phyloP scores from a whole-genome alignment of 192 early-diverging fungal genomes.

The Mortierella claussenii region DNA sequence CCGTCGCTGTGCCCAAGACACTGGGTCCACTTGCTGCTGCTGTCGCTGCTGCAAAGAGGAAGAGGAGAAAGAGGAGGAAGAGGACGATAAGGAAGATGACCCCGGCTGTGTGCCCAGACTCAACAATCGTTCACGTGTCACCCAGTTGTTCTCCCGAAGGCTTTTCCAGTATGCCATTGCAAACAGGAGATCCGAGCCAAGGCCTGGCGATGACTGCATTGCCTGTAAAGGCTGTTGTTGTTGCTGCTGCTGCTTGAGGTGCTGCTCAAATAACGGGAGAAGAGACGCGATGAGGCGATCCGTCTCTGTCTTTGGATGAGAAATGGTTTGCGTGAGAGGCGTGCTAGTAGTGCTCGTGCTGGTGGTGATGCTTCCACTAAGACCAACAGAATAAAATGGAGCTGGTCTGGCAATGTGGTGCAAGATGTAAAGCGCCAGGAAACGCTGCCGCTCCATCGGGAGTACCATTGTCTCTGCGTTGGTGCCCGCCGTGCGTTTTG shows the following conservation, averaged over 20 bases:
- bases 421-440: conserved; percentile 33
- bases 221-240: no score
- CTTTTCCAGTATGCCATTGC: conserved; percentile 25
- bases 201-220: background rate
- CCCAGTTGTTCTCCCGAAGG: conserved; percentile 31
- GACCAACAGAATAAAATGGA: no score
- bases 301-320: conserved; percentile 26
- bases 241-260: background rate
- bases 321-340: background rate
- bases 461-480: background rate
- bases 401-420: conserved; percentile 11
- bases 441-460: conserved; percentile 23
- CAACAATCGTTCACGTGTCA: conserved; percentile 29
- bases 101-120: no score
- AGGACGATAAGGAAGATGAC: no score
- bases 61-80: no score
- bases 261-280: conserved; percentile 14
- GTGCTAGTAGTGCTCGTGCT: background rate
- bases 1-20: conserved; percentile 25
- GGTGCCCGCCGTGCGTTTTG: no score
- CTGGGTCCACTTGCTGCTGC: background rate
- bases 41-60: no score
- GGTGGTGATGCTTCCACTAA: background rate
- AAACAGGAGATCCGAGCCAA: conserved; percentile 15
- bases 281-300: conserved; percentile 21